Evolutionary conservation across 345 rosid species (phyloP), one percentile per base, ranked within the genome.

Genomic region (Citropsis articulata): DNA sequence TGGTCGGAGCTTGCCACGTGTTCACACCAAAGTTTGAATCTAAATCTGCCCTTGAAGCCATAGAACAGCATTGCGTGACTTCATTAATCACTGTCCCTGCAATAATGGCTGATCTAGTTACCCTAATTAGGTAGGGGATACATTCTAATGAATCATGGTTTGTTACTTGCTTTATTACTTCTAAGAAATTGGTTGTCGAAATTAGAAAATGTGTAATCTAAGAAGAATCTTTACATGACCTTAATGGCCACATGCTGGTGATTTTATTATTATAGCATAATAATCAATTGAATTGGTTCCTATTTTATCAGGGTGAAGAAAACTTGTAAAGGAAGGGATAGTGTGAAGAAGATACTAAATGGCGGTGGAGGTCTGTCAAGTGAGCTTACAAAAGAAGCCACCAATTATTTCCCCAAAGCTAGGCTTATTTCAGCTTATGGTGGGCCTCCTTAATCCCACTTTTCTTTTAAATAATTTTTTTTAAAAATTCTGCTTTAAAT

Each of bases 1-100:
- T 93, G 97, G 88, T 89, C 12, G 99, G 96, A 56, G 97, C 93
- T 81, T 84, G 86, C 72, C 98, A 93, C 82, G 84, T 92, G 81
- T 84, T 95, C 60, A 78, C 88, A 24, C 94, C 97, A 5, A 95
- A 92, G 87, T 95, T 93, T 77, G 92, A 91, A 56, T 91, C 94
- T 31, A 55, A 75, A 69, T 62, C 77, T 60, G 94, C 91, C 45
- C 76, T 92, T 64, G 86, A 90, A 69, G 84, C 76, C 81, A 85
- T 92, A 75, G 90, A 87, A 81, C 83, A 64, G 61, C 80, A 90
- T 62, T 14, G 9, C n/a, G 92, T 95, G 82, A 95, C 97, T 75
- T 91, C 94, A 74, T 81, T 93, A 45, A 93, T 92, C 87, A 88
- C 90, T 0, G 97, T 92, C 77, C 98, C 97, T 6, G 83, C 97